Percentiles rank a stretch among this genome's conserved stretches.
Conservation (phyloP, 2,329 filamentous ascomycete genomes). For the Magnaporthales sp. region DNA sequence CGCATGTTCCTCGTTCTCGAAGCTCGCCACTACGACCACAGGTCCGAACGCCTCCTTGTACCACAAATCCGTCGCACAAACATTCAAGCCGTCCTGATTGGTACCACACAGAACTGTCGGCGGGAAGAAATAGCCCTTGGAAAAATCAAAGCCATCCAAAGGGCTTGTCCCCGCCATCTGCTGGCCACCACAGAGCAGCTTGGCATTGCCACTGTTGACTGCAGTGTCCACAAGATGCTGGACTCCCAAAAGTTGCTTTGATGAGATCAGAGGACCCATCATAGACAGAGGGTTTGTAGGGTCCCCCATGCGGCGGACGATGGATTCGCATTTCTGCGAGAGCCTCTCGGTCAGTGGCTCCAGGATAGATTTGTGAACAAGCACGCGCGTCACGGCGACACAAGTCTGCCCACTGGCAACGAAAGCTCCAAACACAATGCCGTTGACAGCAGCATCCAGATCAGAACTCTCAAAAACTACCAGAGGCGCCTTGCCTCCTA, state of each 20-base stretch:
- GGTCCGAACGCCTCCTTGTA: conserved; percentile 79
- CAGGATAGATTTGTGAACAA: conserved; percentile 62
- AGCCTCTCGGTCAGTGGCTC: conserved; percentile 56
- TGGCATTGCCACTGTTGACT: conserved; percentile 36
- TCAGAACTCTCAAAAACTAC: conserved; percentile 59
- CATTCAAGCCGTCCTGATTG: conserved; percentile 42
- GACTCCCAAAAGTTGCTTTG: conserved; percentile 55
- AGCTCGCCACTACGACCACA: conserved; percentile 66
- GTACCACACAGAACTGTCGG: conserved; percentile 61
- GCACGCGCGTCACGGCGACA: conserved; percentile 65
- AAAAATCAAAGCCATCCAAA: conserved; percentile 42
- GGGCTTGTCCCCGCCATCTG: conserved; percentile 36
- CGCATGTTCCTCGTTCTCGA: conserved; percentile 66
- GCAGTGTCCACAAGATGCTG: conserved; percentile 59
- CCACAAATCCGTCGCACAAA: conserved; percentile 66
- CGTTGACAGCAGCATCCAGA: conserved; percentile 58
- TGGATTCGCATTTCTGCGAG: conserved; percentile 51
- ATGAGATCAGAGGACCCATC: conserved; percentile 58
- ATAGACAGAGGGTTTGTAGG: conserved; percentile 46
- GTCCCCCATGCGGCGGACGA: conserved; percentile 44
- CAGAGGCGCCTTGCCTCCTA: conserved; percentile 63
- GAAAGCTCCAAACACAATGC: conserved; percentile 53
- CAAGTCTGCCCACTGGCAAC: conserved; percentile 48
- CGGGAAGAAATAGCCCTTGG: conserved; percentile 64
- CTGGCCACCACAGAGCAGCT: conserved; percentile 33